These are phyloP conservation scores for Candida tibetensis DNA, from an alignment of 805 yeast genomes.

Conservation along the genomic window DNA sequence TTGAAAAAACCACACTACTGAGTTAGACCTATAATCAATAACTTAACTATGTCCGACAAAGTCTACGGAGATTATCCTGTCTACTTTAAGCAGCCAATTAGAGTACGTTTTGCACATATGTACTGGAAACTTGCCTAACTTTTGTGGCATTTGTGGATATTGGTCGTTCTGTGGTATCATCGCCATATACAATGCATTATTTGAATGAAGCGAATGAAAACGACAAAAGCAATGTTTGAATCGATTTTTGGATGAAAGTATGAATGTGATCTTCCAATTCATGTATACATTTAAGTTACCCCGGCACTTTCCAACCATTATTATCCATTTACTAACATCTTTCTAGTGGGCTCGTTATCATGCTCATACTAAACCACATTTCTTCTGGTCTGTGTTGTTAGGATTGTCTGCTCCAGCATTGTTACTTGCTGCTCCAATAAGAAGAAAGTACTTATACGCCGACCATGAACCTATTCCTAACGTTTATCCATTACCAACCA, in stretches of 20 bases:
- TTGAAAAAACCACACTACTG: constrained; percentile 3
- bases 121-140: too few relatives aligned
- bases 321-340: constrained; percentile 12
- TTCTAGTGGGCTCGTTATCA: constrained; percentile 69
- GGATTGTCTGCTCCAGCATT: constrained; percentile 69
- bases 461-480: constrained; percentile 67
- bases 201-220: too few relatives aligned
- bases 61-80: constrained; percentile 53
- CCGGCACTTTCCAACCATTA: not conserved
- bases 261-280: too few relatives aligned
- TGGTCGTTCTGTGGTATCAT: too few relatives aligned
- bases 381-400: constrained; percentile 60
- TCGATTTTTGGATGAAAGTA: too few relatives aligned
- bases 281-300: too few relatives aligned
- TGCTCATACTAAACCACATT: constrained; percentile 74
- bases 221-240: too few relatives aligned
- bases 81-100: constrained; percentile 59
- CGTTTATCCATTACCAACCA: constrained; percentile 55
- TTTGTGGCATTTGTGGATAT: too few relatives aligned
- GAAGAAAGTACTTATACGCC: constrained; percentile 63
- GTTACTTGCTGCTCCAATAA: constrained; percentile 59
- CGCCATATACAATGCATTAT: too few relatives aligned
- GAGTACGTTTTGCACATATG: constrained; percentile 50
- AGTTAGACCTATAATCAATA: not conserved
- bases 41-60: constrained; percentile 26